Evolutionary conservation across 2,329 filamentous ascomycete species (phyloP).

Genomic region (Fusarium sarcochroum): DNA sequence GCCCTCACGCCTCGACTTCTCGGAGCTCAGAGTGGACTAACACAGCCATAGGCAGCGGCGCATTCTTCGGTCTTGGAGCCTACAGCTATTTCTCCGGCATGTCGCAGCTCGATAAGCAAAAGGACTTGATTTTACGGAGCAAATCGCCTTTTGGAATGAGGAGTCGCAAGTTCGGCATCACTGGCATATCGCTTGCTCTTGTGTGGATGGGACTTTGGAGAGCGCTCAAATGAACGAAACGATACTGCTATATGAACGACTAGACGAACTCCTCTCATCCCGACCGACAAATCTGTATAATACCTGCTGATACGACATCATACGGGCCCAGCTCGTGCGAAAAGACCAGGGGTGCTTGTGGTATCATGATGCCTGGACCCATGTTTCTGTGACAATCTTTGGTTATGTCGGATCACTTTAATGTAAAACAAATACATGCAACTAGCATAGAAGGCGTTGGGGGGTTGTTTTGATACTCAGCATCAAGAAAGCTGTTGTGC

Average conservation of each 20-base stretch:
- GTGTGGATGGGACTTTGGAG: slow-evolving; percentile 80
- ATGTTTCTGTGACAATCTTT: neutral
- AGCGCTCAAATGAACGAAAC: slow-evolving; percentile 61
- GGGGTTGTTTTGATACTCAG: neutral
- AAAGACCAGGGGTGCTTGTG: neutral
- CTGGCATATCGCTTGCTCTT: slow-evolving; percentile 75
- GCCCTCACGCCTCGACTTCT: slow-evolving; percentile 8
- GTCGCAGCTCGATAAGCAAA: slow-evolving; percentile 77
- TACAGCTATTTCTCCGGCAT: slow-evolving; percentile 86
- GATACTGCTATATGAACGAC: neutral
- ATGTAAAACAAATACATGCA: neutral
- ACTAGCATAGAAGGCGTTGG: slow-evolving; percentile 7
- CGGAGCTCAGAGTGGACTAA: slow-evolving; percentile 31
- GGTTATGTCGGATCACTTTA: neutral
- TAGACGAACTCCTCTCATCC: slow-evolving; percentile 28
- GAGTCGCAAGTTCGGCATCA: slow-evolving; percentile 76
- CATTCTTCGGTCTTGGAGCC: slow-evolving; percentile 80
- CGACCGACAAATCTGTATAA: slow-evolving; percentile 1
- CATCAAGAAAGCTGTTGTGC: neutral
- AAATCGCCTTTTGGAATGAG: slow-evolving; percentile 80
- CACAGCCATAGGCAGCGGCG: slow-evolving; percentile 72
- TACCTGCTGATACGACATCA: neutral
- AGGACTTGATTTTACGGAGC: slow-evolving; percentile 75
- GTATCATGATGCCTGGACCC: neutral
- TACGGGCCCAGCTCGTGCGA: neutral